phyloP scores from a whole-genome alignment of 108 stramenopile genomes.

The Chaetoceros muelleri region DNA sequence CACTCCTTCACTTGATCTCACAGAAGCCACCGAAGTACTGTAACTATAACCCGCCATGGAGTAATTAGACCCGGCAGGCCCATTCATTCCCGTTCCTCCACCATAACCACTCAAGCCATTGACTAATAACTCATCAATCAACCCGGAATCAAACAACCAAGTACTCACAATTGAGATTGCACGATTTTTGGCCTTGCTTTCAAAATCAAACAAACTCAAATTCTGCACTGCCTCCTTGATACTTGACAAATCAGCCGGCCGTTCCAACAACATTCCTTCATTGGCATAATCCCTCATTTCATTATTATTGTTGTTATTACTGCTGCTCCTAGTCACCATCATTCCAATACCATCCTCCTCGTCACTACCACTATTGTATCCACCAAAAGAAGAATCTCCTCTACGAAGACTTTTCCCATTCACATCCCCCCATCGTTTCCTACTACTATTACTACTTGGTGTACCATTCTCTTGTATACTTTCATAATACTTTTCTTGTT shows the following conservation, averaged over 20 bases:
- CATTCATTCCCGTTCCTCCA: constrained; percentile 26
- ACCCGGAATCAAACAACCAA: constrained; percentile 81
- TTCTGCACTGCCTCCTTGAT: constrained; percentile 69
- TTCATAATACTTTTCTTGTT: constrained; percentile 62
- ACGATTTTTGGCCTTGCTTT: constrained; percentile 72
- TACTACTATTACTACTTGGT: constrained; percentile 1
- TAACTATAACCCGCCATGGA: constrained; percentile 1
- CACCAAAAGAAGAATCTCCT: not conserved
- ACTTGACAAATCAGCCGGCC: constrained; percentile 65
- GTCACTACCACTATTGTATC: constrained; percentile 8
- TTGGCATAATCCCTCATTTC: not conserved
- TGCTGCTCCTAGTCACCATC: not conserved
- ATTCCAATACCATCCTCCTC: not conserved
- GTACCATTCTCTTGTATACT: constrained; percentile 29
- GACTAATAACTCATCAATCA: constrained; percentile 78
- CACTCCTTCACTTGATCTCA: constrained; percentile 34
- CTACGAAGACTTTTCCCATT: constrained; percentile 9
- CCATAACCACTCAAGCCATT: constrained; percentile 20
- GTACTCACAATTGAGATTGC: constrained; percentile 66
- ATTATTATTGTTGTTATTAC: not conserved
- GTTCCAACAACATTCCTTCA: constrained; percentile 16
- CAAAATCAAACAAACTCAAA: constrained; percentile 64
- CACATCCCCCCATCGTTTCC: constrained; percentile 12
- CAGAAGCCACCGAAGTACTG: not conserved
- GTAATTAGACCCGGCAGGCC: not conserved